Evolutionary conservation across 257 asterid species (phyloP), one percentile per base, ranked within the genome.

Genomic region (Solanum microdontum): DNA sequence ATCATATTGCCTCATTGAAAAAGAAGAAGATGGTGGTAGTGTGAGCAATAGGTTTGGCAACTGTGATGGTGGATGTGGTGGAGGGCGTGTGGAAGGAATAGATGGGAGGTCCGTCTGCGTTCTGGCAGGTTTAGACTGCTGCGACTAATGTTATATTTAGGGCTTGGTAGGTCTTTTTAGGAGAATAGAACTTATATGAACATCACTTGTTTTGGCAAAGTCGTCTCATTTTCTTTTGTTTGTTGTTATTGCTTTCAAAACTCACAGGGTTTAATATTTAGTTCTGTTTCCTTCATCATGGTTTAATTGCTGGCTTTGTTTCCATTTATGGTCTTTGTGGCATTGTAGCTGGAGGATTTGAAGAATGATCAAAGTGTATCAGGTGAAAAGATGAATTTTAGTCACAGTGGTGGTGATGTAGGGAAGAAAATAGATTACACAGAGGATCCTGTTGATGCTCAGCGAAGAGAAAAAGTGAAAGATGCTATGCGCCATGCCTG

Each of bases 401-500:
- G 77, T 60, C 85, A 5, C 86, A 89, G 87, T 85, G 91, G 36
- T 36, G 86, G 23, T 43, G 88, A 60, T 43, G 82, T 51, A 82
- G 87, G 33, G 69, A 89, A 26, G 69, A 87, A 88, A 74, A 62
- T 88, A 85, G 91, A 85, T 87, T 92, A 89, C 82, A 32, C 90
- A 83, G 94, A 92, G 85, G 98, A 94, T 87, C 96, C 95, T 6
- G 86, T 95, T 87, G 93, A 92, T 62, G 82, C 88, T 89, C 91
- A 93, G 43, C 64, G 99, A 33, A 92, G 98, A 90, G 97, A 91
- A 89, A 94, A 91, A 91, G 98, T 97, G 88, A 97, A 92, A 93
- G 95, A 96, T 90, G 99, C 99, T 84, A 97, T 97, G 99, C 74
- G 92, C 87, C 99, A 97, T 82, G 99, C 99, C 21, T 97, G 99